A percentile compares a stretch with the other conserved stretches of the same genome.
Evolutionary conservation across 225 moss, liverwort and hornwort species (phyloP).

Genomic region (Anthoceros angustus): DNA sequence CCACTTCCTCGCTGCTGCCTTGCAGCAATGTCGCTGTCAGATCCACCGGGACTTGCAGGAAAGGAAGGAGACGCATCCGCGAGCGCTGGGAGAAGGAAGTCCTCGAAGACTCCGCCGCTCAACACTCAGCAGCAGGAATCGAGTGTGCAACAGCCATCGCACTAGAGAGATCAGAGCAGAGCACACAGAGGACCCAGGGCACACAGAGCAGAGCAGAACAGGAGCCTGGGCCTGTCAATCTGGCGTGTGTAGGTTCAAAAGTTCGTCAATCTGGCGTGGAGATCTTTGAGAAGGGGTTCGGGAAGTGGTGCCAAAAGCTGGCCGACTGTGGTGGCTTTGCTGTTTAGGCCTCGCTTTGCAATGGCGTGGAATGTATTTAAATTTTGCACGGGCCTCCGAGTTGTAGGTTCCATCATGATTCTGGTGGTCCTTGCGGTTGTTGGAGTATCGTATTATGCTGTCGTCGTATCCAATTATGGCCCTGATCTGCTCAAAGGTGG

Average conservation of each 20-base stretch:
- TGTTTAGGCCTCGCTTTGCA: slow-evolving; percentile 26
- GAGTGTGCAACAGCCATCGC: not conserved
- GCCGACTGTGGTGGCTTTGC: slow-evolving; percentile 17
- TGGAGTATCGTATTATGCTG: slow-evolving; percentile 83
- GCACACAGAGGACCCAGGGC: too few relatives aligned
- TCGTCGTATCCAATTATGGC: slow-evolving; percentile 85
- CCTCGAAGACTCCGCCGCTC: not conserved
- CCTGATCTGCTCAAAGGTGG: slow-evolving; percentile 56
- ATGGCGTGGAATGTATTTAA: slow-evolving; percentile 99
- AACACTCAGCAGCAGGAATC: not conserved
- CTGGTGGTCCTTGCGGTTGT: slow-evolving; percentile 84
- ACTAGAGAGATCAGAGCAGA: not conserved
- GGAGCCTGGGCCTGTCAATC: not conserved
- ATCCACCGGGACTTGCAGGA: not conserved
- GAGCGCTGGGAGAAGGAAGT: not conserved
- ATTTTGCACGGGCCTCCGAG: slow-evolving; percentile 88
- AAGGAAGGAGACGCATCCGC: not conserved
- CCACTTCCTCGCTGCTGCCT: too few relatives aligned
- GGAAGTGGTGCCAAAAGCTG: slow-evolving; percentile 27
- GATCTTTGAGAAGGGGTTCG: slow-evolving; percentile 26
- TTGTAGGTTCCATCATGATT: slow-evolving; percentile 91
- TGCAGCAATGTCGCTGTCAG: not conserved
- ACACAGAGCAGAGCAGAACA: not conserved
- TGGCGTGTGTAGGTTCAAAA: slow-evolving; percentile 4
- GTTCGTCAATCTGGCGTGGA: slow-evolving; percentile 51